Percentiles rank a stretch among this genome's conserved stretches.
Conservation (phyloP, 2,329 filamentous ascomycete genomes). For the Calonectria pseudoturangicola region DNA sequence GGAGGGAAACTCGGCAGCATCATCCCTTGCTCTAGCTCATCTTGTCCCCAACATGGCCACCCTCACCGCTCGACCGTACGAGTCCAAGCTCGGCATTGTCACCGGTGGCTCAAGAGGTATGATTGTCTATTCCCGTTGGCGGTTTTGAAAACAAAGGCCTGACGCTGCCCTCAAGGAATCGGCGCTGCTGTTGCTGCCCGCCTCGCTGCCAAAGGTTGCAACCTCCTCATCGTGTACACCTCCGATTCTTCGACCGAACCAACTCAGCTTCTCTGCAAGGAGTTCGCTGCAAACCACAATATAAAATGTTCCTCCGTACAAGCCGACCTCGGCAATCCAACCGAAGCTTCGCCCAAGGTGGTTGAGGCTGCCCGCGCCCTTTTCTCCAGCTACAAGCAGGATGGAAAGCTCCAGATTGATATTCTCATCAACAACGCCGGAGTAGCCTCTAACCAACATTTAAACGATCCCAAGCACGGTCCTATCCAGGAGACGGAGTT, state of each 20-base stretch:
- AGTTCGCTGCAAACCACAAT: slow-evolving; percentile 67
- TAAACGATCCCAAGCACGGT: slow-evolving; percentile 72
- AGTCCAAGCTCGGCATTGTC: slow-evolving; percentile 59
- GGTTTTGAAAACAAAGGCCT: slow-evolving; percentile 17
- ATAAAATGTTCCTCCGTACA: slow-evolving; percentile 55
- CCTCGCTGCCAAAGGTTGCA: slow-evolving; percentile 76
- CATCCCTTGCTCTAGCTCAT: not conserved
- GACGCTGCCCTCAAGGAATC: slow-evolving; percentile 67
- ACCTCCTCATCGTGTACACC: slow-evolving; percentile 76
- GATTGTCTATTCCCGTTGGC: slow-evolving; percentile 10
- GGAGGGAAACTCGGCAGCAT: not conserved
- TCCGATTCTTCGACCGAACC: slow-evolving; percentile 70
- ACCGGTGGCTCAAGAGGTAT: slow-evolving; percentile 60
- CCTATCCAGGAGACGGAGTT: slow-evolving; percentile 79
- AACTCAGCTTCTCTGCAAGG: slow-evolving; percentile 67
- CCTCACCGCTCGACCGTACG: slow-evolving; percentile 52
- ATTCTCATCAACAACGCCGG: slow-evolving; percentile 94
- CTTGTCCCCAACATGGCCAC: slow-evolving; percentile 46
- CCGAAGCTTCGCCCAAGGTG: slow-evolving; percentile 53
- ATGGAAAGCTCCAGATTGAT: slow-evolving; percentile 72
- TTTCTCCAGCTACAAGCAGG: slow-evolving; percentile 50
- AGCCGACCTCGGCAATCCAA: slow-evolving; percentile 55
- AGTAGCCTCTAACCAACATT: slow-evolving; percentile 77
- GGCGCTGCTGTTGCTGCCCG: slow-evolving; percentile 75
- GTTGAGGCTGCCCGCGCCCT: slow-evolving; percentile 55